Evolutionary conservation across 2,329 filamentous ascomycete species (phyloP), one percentile per base, ranked within the genome.

Genomic region (Colletotrichum lini): DNA sequence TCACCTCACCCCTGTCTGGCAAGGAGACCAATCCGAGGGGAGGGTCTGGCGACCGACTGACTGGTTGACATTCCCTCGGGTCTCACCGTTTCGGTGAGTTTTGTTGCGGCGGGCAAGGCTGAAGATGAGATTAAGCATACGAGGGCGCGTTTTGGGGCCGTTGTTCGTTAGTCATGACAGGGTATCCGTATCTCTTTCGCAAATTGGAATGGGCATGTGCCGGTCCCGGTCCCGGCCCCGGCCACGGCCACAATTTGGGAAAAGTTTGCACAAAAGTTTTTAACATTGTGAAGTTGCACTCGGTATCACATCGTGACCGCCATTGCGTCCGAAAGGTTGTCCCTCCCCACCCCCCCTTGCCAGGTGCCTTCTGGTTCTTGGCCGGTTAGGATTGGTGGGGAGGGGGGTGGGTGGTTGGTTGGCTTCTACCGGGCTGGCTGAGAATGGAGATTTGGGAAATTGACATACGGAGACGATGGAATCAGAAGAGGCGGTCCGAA

Each of bases 81-180:
- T 35, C 23, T 26, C 23, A 26, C 23, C 50, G 23, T 4, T 26
- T 53, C 26, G 50, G 23, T 18, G 26, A 35, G 23, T 30, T 9
- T 53, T 12, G 23, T n/a, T 16, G 30, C 10, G 23, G 35, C 10
- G n/a, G 18, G 35, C 42, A 60, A 60, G 57, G 57, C 57, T 60
- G 57, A 49, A 30, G 50, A 59, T 16, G 42, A 49, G 57, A 49
- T 60, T 60, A 60, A 60, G 42, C 57, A 38, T 60, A 49, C 26
- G 42, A 23, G 42, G 21, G 23, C 16, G 23, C 16, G 26, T 26
- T 26, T 47, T 13, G 30, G 10, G 26, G 26, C 4, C 26, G 26
- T 26, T 26, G 26, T 4, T 16, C 42, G 42, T 21, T 60, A 47
- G 42, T 60, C 26, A 47, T 21, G 57, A n/a, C 57, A 53, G 18